Evolutionary conservation across 257 asterid genomes (phyloP).

Genomic region (Penstemon davidsonii): DNA sequence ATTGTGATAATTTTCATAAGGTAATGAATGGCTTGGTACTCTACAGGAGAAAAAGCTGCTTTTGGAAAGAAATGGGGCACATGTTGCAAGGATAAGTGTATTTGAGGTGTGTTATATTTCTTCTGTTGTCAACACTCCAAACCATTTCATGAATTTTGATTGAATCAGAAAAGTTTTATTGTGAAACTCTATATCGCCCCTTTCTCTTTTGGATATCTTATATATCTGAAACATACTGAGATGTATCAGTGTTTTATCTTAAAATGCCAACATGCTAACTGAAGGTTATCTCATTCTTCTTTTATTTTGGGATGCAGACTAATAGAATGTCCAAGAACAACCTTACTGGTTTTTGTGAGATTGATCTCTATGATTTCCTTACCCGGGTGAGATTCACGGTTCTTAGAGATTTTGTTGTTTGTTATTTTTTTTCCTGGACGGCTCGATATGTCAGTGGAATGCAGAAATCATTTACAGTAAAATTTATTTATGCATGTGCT

Average conservation of each 20-base stretch:
- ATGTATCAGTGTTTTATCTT: slow-evolving; percentile 19
- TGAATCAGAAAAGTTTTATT: slow-evolving; percentile 13
- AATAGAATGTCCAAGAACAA: slow-evolving; percentile 79
- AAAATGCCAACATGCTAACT: slow-evolving; percentile 10
- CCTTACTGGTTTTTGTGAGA: slow-evolving; percentile 85
- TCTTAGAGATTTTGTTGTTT: slow-evolving; percentile 16
- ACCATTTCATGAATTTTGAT: slow-evolving; percentile 16
- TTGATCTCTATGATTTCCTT: slow-evolving; percentile 81
- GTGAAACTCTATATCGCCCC: background rate
- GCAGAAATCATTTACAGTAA: slow-evolving; percentile 17
- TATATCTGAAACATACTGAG: slow-evolving; percentile 7
- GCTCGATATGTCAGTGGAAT: slow-evolving; percentile 16
- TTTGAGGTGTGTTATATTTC: slow-evolving; percentile 70
- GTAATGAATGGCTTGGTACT: slow-evolving; percentile 18
- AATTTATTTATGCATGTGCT: slow-evolving; percentile 20
- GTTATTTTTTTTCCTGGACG: background rate
- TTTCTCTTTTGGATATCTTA: background rate
- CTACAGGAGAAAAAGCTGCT: slow-evolving; percentile 90
- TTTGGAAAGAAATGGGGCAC: slow-evolving; percentile 85
- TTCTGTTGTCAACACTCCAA: background rate
- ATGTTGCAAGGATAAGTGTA: slow-evolving; percentile 79
- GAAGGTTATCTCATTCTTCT: slow-evolving; percentile 23
- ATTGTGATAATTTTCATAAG: slow-evolving; percentile 12
- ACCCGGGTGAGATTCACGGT: slow-evolving; percentile 57
- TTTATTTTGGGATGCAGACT: slow-evolving; percentile 59